Evolutionary conservation across 352 stramenopile species (phyloP), one percentile per base, ranked within the genome.

Genomic region (Pythium sp.): DNA sequence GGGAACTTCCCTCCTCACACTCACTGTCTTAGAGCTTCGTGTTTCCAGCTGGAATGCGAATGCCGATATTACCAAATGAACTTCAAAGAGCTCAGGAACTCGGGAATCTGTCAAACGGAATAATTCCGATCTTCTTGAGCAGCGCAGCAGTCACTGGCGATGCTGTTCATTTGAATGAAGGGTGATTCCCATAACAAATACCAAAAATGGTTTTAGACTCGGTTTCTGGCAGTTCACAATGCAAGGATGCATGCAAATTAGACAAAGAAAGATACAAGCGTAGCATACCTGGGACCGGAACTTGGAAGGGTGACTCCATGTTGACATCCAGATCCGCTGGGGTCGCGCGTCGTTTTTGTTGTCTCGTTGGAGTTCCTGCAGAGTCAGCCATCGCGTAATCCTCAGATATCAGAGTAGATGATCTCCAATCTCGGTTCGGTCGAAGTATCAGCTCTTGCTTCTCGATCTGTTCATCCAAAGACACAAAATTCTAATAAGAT

Each of bases 221-320:
- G 15, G 11, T 32, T 43, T 43, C 36, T 4, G 12, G 15, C 15
- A 43, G 36, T 18, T 18, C 11, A 43, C 18, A 58, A 6, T 18
- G 65, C 49, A 24, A 65, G 12, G 28, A 43, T 15, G 2, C 36
- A 43, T 15, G 11, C 36, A 43, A 43, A 12, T 18, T 43, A 22
- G 24, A 36, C 20, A 55, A 1, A 24, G 9, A 8, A 22, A 47
- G 5, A 43, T 32, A 32, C 30, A 32, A 32, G 30, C n/a, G 20
- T 30, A 28, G 36, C 62, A 34, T 75, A 88, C 80, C 80, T 65
- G 80, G 77, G 51, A 88, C 72, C 20, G 78, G 72, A 38, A 86
- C 47, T 28, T 74, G 74, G 57, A 86, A 66, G 4, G 76, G 71
- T 4, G 78, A 82, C 41, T 74, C 61, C 8, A 63, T 57, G 14